phyloP scores from a whole-genome alignment of 2,329 filamentous ascomycete species.

The Epichloe elymi region DNA sequence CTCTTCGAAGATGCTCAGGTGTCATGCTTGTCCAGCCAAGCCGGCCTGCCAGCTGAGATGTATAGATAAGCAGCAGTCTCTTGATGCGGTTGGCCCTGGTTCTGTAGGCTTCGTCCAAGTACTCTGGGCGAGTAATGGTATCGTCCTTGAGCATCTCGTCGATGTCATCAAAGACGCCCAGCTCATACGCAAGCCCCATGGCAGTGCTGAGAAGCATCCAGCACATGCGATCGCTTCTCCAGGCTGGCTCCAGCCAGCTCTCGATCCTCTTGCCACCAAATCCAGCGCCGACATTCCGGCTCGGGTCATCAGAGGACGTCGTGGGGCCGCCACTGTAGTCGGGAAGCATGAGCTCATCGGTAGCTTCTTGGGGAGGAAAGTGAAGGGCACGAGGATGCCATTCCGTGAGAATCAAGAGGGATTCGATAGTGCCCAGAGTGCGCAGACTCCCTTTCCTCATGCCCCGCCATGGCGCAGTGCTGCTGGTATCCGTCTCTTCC shows the following conservation, averaged over 20 bases:
- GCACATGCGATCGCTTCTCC: slow-evolving; percentile 89
- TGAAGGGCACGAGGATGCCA: slow-evolving; percentile 94
- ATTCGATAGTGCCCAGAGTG: slow-evolving; percentile 88
- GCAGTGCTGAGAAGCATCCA: slow-evolving; percentile 95
- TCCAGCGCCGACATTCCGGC: slow-evolving; percentile 30
- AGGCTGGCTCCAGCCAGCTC: slow-evolving; percentile 92
- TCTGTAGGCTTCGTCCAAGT: slow-evolving; percentile 64
- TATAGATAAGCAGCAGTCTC: slow-evolving; percentile 76
- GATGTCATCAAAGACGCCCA: slow-evolving; percentile 89
- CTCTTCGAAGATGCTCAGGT: slow-evolving; percentile 49
- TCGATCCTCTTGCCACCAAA: slow-evolving; percentile 77
- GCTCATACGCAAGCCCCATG: slow-evolving; percentile 79
- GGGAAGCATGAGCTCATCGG: slow-evolving; percentile 54
- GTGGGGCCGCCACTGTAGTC: slow-evolving; percentile 37
- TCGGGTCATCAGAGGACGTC: slow-evolving; percentile 24
- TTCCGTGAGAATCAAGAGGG: slow-evolving; percentile 83
- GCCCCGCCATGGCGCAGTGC: slow-evolving; percentile 57
- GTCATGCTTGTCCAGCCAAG: slow-evolving; percentile 92
- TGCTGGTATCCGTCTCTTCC: slow-evolving; percentile 48
- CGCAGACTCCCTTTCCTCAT: slow-evolving; percentile 66
- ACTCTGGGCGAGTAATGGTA: slow-evolving; percentile 48
- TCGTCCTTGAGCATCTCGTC: slow-evolving; percentile 53
- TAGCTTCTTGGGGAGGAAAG: slow-evolving; percentile 72
- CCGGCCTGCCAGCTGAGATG: slow-evolving; percentile 85
- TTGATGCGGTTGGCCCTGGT: slow-evolving; percentile 72